A percentile compares a stretch with the other conserved stretches of the same genome.
phyloP scores from a whole-genome alignment of 768 basidiomycete species.

The Mycena vulgaris region DNA sequence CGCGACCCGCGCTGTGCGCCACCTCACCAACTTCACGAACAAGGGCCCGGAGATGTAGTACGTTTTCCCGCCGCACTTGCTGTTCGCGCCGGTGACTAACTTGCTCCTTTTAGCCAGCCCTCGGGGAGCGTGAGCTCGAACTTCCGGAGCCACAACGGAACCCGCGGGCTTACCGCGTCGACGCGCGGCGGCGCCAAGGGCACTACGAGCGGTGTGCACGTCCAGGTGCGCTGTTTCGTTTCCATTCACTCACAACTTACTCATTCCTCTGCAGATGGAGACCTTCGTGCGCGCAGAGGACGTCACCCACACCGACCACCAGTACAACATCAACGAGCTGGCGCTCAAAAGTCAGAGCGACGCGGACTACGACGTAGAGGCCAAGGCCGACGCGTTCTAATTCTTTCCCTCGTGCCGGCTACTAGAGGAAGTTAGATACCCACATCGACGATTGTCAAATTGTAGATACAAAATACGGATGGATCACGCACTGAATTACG shows the following conservation, averaged over 20 bases:
- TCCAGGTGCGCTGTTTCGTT: constrained; percentile 53
- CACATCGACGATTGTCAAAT: not conserved
- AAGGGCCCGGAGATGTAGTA: constrained; percentile 63
- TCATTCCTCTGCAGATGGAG: constrained; percentile 59
- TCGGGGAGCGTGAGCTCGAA: constrained; percentile 44
- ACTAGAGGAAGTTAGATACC: constrained; percentile 15
- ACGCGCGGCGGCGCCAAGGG: constrained; percentile 35
- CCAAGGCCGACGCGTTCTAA: constrained; percentile 42
- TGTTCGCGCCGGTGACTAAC: not conserved
- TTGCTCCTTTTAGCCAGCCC: constrained; percentile 36
- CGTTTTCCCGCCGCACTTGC: constrained; percentile 36
- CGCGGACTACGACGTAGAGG: constrained; percentile 52
- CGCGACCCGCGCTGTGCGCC: constrained; percentile 72
- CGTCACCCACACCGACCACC: constrained; percentile 28
- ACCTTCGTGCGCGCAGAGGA: constrained; percentile 61
- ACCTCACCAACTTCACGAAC: constrained; percentile 67
- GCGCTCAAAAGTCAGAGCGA: constrained; percentile 51
- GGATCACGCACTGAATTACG: not conserved
- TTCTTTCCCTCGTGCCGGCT: not conserved
- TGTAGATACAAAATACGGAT: constrained; percentile 9
- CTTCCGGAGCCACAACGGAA: constrained; percentile 39
- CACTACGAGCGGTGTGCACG: constrained; percentile 56
- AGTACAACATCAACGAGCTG: constrained; percentile 37
- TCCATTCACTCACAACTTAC: not conserved
- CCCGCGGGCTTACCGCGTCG: constrained; percentile 42